A percentile compares a stretch with the other conserved stretches of the same genome.
Conservation (phyloP, 495 filamentous ascomycete species). For the Chaetomium fimeti region DNA sequence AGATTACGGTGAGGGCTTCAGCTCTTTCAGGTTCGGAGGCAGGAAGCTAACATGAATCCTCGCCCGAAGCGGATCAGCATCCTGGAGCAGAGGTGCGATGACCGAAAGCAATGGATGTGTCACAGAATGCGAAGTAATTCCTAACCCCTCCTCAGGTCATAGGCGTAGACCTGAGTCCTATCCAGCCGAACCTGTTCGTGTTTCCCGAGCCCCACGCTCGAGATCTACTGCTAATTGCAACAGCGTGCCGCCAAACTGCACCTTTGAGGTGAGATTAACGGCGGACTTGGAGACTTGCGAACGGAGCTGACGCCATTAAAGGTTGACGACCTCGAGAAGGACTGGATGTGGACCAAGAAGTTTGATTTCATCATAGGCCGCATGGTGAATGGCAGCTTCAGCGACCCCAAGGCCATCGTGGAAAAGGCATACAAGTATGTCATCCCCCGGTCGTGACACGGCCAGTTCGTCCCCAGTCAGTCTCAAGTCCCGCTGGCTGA, state of each 20-base stretch:
- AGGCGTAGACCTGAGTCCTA: not conserved
- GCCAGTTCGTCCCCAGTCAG: no score
- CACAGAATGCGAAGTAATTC: not conserved
- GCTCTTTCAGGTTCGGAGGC: not conserved
- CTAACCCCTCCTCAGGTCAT: not conserved
- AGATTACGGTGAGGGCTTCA: slow-evolving; percentile 18
- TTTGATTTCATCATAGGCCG: slow-evolving; percentile 52
- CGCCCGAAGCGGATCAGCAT: not conserved
- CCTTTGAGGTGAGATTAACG: not conserved
- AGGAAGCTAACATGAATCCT: not conserved
- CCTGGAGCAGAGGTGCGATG: not conserved
- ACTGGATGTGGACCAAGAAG: slow-evolving; percentile 44
- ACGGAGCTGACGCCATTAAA: not conserved
- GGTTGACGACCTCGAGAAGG: slow-evolving; percentile 49
- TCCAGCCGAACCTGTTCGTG: not conserved
- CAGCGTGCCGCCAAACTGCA: not conserved
- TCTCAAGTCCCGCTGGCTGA: not conserved
- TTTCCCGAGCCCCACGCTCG: not conserved
- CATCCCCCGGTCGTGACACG: no score
- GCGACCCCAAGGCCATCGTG: slow-evolving; percentile 41
- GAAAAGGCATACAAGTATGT: slow-evolving; percentile 25
- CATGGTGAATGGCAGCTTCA: slow-evolving; percentile 45
- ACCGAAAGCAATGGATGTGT: no score
- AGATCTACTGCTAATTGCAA: not conserved
- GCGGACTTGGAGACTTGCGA: not conserved